Percentiles rank a stretch among this genome's conserved stretches.
These are phyloP conservation scores for Cornus suecica DNA, from an alignment of 148 eudicot genomes.

Conservation along the genomic window DNA sequence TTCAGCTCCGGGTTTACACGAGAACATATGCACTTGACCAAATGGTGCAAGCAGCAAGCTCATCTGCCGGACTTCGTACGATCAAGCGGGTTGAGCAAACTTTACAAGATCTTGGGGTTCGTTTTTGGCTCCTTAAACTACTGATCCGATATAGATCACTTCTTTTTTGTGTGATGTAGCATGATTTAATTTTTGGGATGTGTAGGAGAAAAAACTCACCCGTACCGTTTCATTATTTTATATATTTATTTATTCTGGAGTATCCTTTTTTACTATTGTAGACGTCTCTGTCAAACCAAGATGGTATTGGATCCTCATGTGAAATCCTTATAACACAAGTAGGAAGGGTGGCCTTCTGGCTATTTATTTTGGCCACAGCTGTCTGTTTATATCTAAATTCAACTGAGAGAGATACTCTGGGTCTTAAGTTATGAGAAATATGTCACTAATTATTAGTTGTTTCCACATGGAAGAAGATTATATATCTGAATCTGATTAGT, in stretches of 20 bases:
- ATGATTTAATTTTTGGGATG: background rate
- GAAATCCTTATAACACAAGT: too few species aligned
- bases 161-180: background rate
- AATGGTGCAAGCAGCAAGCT: slow-evolving; percentile 97
- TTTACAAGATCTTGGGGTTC: slow-evolving; percentile 97
- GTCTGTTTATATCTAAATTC: background rate
- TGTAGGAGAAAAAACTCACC: too few species aligned
- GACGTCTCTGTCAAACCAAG: too few species aligned
- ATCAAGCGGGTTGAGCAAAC: slow-evolving; percentile 94
- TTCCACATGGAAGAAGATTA: background rate
- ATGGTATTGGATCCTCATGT: too few species aligned
- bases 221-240: too few species aligned
- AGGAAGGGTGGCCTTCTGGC: background rate
- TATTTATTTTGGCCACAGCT: background rate
- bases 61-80: slow-evolving; percentile 93
- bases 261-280: too few species aligned
- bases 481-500: background rate
- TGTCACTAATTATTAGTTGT: background rate
- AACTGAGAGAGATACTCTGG: background rate
- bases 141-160: background rate
- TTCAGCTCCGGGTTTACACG: slow-evolving; percentile 88
- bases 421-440: background rate
- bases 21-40: slow-evolving; percentile 91
- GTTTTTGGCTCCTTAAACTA: slow-evolving; percentile 27
- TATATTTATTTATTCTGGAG: too few species aligned